Base-by-base conservation (phyloP, 306 rosid genomes). In the Fragaria vesca region DNA sequence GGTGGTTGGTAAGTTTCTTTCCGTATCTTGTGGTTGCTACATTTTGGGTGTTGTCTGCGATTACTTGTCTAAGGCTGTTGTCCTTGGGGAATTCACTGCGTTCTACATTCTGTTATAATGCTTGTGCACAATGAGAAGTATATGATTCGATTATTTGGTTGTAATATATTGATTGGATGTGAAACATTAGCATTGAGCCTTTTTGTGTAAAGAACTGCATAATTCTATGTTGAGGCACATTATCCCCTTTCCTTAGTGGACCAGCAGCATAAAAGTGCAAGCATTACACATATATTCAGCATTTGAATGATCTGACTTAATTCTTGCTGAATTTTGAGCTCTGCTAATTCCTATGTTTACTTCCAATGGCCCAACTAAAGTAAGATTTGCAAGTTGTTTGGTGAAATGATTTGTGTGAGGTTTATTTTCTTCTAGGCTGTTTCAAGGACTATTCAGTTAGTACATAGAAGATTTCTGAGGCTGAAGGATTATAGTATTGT, bases 1-100 rank as follows among this genome's bases (percentile, higher is more conserved):
- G 99, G 76, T 93, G 99, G 99, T 74, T 88, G 96, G 99, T 93
- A 90, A 67, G 88, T 3, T 54, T 70, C 57, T 81, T 83, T 74
- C 82, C 51, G 3, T 18, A 11, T 57, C 17, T 43, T 57, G 16
- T 20, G 9, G 4, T 28, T 70, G 58, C 76, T 75, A 42, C 38
- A 45, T 71, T 78, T 74, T 61, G 34, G 8, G 21, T 65, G 32
- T 26, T 62, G 47, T 75, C n/a, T 28, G 21, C 2, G 28, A 26
- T 60, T 42, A 4, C 3, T 26, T 61, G 13, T 52, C 40, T 30
- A 47, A 42, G 34, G n/a, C 69, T 80, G 79, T 74, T 76, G 79
- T 50, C 24, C 18, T 21, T 17, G 18, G 60, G 4, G 67, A 28
- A 43, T 10, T 9, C 34, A 21, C 15, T 38, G 47, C 1, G 20